A percentile compares a stretch with the other conserved stretches of the same genome.
These are phyloP conservation scores for Candida railenensis DNA, from an alignment of 805 yeast genomes.

Conservation along the genomic window DNA sequence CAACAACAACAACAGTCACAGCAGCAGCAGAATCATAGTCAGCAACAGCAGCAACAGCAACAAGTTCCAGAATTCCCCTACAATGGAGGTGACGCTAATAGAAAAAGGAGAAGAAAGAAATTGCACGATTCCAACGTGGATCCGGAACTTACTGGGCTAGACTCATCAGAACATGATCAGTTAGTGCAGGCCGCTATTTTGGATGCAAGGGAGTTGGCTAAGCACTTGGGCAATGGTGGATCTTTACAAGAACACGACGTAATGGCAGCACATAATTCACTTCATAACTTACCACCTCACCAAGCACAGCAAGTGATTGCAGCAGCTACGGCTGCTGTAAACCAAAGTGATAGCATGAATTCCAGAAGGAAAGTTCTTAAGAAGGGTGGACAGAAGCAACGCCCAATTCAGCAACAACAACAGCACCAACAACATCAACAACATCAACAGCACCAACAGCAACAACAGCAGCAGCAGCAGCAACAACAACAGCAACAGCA, in stretches of 20 bases:
- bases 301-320: constrained; percentile 31
- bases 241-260: constrained; percentile 12
- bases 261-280: constrained; percentile 10
- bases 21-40: not conserved
- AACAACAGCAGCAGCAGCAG: constrained; percentile 15
- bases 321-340: constrained; percentile 24
- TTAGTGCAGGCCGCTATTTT: constrained; percentile 69
- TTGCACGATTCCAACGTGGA: constrained; percentile 23
- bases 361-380: constrained; percentile 6
- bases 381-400: constrained; percentile 11
- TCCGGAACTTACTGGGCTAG: constrained; percentile 38
- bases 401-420: constrained; percentile 14
- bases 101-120: constrained; percentile 12
- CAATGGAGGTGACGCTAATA: not conserved
- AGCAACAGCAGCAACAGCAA: not conserved
- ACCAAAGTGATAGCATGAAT: constrained; percentile 10
- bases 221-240: constrained; percentile 28
- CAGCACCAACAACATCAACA: constrained; percentile 21
- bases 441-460: constrained; percentile 14
- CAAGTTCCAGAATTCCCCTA: not conserved
- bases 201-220: constrained; percentile 64
- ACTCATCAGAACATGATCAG: constrained; percentile 55
- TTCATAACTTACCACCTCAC: constrained; percentile 18
- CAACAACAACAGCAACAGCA: constrained; percentile 12
- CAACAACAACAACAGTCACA: too few species aligned